phyloP scores from a whole-genome alignment of 1,284 basidiomycete species.

The Apiotrichum gamsii region DNA sequence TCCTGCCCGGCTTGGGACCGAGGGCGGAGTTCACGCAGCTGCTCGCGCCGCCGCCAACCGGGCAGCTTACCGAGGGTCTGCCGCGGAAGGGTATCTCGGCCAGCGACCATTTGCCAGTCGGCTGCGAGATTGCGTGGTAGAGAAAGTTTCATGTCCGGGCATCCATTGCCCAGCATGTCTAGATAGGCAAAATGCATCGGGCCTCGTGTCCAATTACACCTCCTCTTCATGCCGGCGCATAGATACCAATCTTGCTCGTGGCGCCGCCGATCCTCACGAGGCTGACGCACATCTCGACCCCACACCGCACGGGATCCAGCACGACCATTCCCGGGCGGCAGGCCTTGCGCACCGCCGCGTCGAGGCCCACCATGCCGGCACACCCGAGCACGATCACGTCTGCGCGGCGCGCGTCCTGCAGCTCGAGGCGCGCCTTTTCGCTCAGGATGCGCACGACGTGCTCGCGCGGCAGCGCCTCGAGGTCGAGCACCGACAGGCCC shows the following conservation, averaged over 20 bases:
- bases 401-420: constrained; percentile 40
- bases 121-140: constrained; percentile 35
- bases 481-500: constrained; percentile 49
- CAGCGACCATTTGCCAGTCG: constrained; percentile 80
- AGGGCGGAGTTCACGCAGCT: constrained; percentile 56
- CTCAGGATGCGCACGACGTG: constrained; percentile 47
- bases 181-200: neutral
- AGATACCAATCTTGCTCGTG: constrained; percentile 31
- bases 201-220: neutral
- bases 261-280: constrained; percentile 22
- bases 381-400: constrained; percentile 52
- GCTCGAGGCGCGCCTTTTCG: constrained; percentile 25
- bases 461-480: constrained; percentile 45
- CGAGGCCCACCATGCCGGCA: constrained; percentile 53
- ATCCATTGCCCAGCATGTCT: neutral
- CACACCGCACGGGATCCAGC: constrained; percentile 50
- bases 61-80: constrained; percentile 64
- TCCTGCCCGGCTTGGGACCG: constrained; percentile 32
- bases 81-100: constrained; percentile 73
- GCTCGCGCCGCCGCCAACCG: constrained; percentile 59
- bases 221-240: constrained; percentile 10
- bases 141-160: too few species aligned
- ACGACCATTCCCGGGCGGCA: constrained; percentile 41
- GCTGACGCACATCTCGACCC: constrained; percentile 31
- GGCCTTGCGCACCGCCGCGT: constrained; percentile 41